These are phyloP conservation scores for Colletotrichum sp. DNA, from an alignment of 2,329 filamentous ascomycete genomes.

Conservation along the genomic window DNA sequence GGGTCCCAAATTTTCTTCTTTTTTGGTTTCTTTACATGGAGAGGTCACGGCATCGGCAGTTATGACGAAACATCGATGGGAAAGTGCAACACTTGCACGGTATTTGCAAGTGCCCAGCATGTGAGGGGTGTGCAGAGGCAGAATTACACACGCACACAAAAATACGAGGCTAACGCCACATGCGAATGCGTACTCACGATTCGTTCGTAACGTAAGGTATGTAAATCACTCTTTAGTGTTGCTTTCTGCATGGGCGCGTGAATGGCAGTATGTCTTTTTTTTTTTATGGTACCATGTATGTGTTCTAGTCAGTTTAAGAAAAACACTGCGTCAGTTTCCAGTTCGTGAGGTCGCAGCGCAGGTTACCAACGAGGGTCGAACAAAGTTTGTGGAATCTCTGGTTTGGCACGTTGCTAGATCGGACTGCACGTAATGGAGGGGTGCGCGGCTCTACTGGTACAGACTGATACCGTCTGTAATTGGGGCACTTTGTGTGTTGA, in stretches of 20 bases:
- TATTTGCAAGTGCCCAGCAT: too few species aligned
- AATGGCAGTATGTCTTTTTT: neutral
- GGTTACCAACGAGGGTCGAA: neutral
- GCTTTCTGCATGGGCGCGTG: neutral
- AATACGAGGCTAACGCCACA: neutral
- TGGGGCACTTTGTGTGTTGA: neutral
- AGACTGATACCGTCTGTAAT: neutral
- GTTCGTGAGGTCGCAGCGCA: neutral
- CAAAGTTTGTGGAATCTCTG: neutral
- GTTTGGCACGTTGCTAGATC: neutral
- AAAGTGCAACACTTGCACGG: neutral
- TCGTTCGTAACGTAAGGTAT: too few species aligned
- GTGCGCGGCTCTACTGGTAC: neutral
- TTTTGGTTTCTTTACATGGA: neutral
- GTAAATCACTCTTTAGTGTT: too few species aligned
- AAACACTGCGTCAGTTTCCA: neutral
- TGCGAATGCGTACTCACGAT: too few species aligned
- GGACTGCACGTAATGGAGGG: neutral
- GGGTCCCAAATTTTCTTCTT: neutral
- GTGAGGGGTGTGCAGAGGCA: too few species aligned
- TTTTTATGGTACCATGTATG: neutral
- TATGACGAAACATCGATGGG: constrained; percentile 4
- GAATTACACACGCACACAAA: too few species aligned
- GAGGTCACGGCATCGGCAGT: neutral
- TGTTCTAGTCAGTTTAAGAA: neutral